Percentiles rank a stretch among this genome's conserved stretches.
Conservation (phyloP, 169 alveolate species). For the Besnoitia besnoiti region DNA sequence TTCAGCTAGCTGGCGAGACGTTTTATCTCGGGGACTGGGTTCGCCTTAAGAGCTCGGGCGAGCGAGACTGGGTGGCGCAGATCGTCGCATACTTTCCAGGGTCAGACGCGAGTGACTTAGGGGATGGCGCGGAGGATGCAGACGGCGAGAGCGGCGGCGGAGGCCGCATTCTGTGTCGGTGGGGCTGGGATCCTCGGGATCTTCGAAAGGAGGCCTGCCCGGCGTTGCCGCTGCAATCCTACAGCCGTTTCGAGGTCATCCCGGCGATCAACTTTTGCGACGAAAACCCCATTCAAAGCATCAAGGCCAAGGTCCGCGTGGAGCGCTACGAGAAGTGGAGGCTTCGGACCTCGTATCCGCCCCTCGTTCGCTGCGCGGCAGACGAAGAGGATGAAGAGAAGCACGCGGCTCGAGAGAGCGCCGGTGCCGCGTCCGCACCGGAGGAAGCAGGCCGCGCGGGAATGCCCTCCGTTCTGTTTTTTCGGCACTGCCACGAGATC, state of each 20-base stretch:
- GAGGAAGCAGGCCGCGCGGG: neutral
- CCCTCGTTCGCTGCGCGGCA: neutral
- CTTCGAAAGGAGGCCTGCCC: conserved; percentile 49
- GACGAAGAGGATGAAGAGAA: conserved; percentile 26
- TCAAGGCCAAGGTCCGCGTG: conserved; percentile 42
- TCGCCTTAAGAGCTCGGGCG: conserved; percentile 46
- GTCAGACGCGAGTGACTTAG: neutral
- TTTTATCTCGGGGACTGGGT: conserved; percentile 60
- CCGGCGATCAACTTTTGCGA: conserved; percentile 62
- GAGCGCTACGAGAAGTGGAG: conserved; percentile 32
- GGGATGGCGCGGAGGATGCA: neutral
- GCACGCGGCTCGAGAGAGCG: neutral
- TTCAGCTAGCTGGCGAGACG: conserved; percentile 46
- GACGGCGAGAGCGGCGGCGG: neutral
- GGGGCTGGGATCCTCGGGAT: conserved; percentile 69
- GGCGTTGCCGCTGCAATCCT: conserved; percentile 21
- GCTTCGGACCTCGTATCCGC: neutral
- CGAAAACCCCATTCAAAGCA: conserved; percentile 59
- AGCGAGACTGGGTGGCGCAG: conserved; percentile 65
- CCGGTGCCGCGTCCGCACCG: neutral
- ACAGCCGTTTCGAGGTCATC: conserved; percentile 59
- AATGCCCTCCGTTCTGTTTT: conserved; percentile 32
- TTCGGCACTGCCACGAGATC: conserved; percentile 29
- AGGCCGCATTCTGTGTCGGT: conserved; percentile 54
- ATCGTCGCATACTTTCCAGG: conserved; percentile 59